phyloP scores from a whole-genome alignment of 192 early-diverging fungal species.

The Chytriomyces confervae region DNA sequence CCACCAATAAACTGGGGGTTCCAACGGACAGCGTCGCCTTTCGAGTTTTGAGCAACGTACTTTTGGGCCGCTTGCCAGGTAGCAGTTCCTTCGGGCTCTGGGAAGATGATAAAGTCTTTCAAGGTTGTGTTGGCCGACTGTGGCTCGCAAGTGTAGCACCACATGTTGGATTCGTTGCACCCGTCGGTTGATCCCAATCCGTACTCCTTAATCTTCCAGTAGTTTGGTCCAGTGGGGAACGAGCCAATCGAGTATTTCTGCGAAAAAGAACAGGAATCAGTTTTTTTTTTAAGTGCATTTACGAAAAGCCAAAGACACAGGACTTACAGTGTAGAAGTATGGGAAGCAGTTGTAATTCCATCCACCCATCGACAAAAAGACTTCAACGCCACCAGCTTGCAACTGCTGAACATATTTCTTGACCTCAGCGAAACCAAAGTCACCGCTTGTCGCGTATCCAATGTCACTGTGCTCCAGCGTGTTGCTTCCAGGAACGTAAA shows the following conservation, averaged over 20 bases:
- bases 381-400: background rate
- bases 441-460: slow-evolving; percentile 7
- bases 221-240: background rate
- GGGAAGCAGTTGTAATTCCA: slow-evolving; percentile 21
- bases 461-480: background rate
- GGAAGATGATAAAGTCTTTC: slow-evolving; percentile 10
- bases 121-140: background rate
- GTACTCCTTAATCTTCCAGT: slow-evolving; percentile 7
- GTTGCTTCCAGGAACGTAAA: slow-evolving; percentile 12
- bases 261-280: no score
- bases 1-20: slow-evolving; percentile 24
- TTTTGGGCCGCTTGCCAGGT: background rate
- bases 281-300: no score
- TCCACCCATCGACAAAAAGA: slow-evolving; percentile 7
- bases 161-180: slow-evolving; percentile 1
- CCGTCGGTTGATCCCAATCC: background rate
- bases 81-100: background rate
- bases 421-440: slow-evolving; percentile 21
- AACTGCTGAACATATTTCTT: slow-evolving; percentile 9
- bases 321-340: background rate
- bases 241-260: background rate
- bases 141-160: slow-evolving; percentile 7
- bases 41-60: background rate
- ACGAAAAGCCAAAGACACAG: no score
- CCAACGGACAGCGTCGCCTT: slow-evolving; percentile 7